Evolutionary conservation across 75 land plant genomes (phyloP), one percentile per base, ranked within the genome.

Genomic region (Pinus albicaulis): DNA sequence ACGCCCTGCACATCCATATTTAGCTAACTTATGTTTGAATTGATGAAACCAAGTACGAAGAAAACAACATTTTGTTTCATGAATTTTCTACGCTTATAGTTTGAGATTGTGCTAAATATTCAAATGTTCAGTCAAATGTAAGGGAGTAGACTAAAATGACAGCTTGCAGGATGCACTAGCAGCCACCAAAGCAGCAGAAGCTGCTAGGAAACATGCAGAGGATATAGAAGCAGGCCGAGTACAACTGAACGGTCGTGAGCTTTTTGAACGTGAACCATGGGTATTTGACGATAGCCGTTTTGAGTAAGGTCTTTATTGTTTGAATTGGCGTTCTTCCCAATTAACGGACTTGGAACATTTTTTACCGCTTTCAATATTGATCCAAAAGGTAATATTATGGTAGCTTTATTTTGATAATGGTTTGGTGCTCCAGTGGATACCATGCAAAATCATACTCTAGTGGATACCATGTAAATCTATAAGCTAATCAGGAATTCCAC

Each of bases 181-280:
- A 65, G 84, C 89, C 22, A 89, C 90, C 34, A 88, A 77, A 75
- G 83, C 79, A 72, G 89, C 81, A n/a, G 93, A 89, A 76, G 87
- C 77, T 41, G 91, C 89, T 53, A 79, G 85, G 86, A 92, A 92
- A 78, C 91, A 95, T 19, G 92, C 80, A 34, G 93, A 90, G 74
- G 95, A 92, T 82, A 87, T 92, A 70, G 92, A 87, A 61, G 82
- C 88, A 38, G 98, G 95, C 52, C 70, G 84, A 53, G 86, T 81
- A 19, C 89, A 85, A 59, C 87, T 95, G 95, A 95, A 92, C 80
- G 98, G 93, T 12, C 85, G 91, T 25, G 95, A 95, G 81, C 88
- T 95, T 69, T 95, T 92, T 79, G 24, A 87, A 73, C 93, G 84
- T 69, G 90, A 95, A 59, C 98, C 98, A 38, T 90, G 95, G 98